phyloP scores from a whole-genome alignment of 2,329 filamentous ascomycete species.

The Talaromyces marneffei region DNA sequence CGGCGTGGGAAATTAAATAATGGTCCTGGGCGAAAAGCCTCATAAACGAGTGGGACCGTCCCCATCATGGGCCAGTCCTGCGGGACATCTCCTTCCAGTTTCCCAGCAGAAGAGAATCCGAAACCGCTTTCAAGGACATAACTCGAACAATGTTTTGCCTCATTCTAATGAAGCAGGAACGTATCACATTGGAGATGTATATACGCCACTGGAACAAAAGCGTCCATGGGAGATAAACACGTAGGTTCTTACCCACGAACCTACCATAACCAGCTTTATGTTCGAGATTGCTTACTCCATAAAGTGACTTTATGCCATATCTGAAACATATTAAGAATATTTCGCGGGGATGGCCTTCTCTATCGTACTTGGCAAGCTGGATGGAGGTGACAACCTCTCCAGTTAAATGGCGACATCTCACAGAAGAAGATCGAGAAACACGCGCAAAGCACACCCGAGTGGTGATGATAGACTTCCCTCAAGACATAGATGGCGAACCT shows the following conservation, averaged over 20 bases:
- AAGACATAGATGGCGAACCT: neutral
- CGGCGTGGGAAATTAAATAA: neutral
- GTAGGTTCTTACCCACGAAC: neutral
- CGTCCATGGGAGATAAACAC: neutral
- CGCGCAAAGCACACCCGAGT: neutral
- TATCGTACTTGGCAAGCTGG: slow-evolving; percentile 9
- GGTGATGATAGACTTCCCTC: neutral
- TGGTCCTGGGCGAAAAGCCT: neutral
- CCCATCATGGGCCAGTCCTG: neutral
- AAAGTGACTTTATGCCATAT: slow-evolving; percentile 1
- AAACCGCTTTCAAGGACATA: neutral
- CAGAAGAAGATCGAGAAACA: neutral
- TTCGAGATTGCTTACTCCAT: neutral
- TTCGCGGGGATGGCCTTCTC: neutral
- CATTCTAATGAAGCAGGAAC: slow-evolving; percentile 2
- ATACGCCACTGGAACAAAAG: neutral
- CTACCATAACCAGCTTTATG: no score
- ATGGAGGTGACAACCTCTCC: slow-evolving; percentile 10
- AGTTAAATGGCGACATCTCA: slow-evolving; percentile 7
- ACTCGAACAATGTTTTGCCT: slow-evolving; percentile 1
- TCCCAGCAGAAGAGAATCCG: neutral
- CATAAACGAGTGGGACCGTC: neutral
- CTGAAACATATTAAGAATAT: neutral
- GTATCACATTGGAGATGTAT: slow-evolving; percentile 1
- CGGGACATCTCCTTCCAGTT: neutral